These are phyloP conservation scores for Plasmodium relictum DNA, from an alignment of 169 alveolate species.

Conservation along the genomic window DNA sequence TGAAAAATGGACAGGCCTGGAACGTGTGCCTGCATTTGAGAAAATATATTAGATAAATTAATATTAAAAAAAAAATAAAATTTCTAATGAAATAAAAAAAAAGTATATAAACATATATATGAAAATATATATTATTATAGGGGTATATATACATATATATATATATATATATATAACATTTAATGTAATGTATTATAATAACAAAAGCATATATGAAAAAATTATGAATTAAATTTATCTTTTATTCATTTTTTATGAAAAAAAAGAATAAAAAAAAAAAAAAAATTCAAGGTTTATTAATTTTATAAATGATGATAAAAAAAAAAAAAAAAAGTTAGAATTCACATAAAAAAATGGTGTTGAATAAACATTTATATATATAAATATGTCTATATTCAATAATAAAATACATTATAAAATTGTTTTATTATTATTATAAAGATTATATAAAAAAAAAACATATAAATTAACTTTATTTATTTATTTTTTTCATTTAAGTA, in stretches of 20 bases:
- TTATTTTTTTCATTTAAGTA: background rate
- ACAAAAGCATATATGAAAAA: no score
- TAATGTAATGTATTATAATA: no score
- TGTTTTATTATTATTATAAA: no score
- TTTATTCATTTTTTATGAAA: no score
- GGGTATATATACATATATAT: background rate
- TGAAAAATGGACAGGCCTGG: constrained; percentile 68
- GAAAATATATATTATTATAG: background rate
- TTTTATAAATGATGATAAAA: background rate
- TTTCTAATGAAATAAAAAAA: background rate
- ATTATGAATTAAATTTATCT: no score
- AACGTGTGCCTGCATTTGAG: constrained; percentile 70
- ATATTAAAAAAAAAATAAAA: background rate
- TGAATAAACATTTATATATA: no score
- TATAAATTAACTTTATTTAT: no score
- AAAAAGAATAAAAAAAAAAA: no score
- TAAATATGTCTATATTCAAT: background rate
- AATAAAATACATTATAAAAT: no score
- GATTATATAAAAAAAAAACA: no score
- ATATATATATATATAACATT: no score
- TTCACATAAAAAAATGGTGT: background rate
- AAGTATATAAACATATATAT: background rate
- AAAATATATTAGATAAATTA: constrained; percentile 1
- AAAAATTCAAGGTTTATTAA: no score
- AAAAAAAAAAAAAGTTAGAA: background rate